Percentiles rank a stretch among this genome's conserved stretches.
Conservation (phyloP, 257 asterid species). For the Przewalskia tangutica region DNA sequence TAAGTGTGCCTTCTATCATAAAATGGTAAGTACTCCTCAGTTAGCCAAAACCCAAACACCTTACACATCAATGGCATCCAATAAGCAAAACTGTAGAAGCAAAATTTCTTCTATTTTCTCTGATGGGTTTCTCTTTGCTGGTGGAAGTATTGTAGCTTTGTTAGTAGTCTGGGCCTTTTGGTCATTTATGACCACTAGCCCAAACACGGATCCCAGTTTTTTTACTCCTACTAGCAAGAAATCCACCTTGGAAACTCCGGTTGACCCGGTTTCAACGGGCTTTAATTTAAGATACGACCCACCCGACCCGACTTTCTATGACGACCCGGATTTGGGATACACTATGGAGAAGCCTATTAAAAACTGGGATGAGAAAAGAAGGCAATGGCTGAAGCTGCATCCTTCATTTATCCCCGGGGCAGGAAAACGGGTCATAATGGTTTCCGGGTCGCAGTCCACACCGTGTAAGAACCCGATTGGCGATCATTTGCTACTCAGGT, state of each 20-base stretch:
- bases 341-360: constrained; percentile 45
- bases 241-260: neutral
- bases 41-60: constrained; percentile 18
- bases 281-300: constrained; percentile 36
- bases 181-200: constrained; percentile 35
- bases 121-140: constrained; percentile 38
- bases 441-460: constrained; percentile 73
- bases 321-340: constrained; percentile 57
- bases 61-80: constrained; percentile 30
- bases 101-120: constrained; percentile 29
- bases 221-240: constrained; percentile 12
- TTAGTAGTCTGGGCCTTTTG: constrained; percentile 43
- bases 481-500: constrained; percentile 57
- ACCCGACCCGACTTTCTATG: constrained; percentile 57
- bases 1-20: constrained; percentile 6
- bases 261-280: neutral
- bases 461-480: constrained; percentile 89
- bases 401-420: constrained; percentile 52
- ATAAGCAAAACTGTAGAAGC: constrained; percentile 21
- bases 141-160: constrained; percentile 35
- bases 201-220: constrained; percentile 12
- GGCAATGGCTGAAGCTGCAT: constrained; percentile 60
- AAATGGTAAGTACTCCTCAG: constrained; percentile 31
- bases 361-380: constrained; percentile 76
- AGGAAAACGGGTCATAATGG: constrained; percentile 48